Conservation (phyloP, 2,329 filamentous ascomycete species). For the Fusarium clavum region DNA sequence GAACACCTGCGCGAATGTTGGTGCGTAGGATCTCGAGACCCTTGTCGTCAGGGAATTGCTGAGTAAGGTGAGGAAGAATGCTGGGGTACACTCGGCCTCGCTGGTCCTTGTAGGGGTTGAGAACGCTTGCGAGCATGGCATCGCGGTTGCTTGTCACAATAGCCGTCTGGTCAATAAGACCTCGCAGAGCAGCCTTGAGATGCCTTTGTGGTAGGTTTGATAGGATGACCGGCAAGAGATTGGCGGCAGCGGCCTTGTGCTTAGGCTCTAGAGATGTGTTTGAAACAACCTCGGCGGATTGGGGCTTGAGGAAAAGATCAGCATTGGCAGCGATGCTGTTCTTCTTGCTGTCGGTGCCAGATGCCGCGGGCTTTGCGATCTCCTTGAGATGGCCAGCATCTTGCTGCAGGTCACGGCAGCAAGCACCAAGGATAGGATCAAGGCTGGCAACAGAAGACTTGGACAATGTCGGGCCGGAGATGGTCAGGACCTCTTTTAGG, state of each 20-base stretch:
- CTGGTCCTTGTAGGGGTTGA: conserved; percentile 78
- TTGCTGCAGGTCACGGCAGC: conserved; percentile 79
- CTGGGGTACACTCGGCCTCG: conserved; percentile 75
- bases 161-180: conserved; percentile 83
- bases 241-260: conserved; percentile 67
- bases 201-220: conserved; percentile 72
- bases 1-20: conserved; percentile 61
- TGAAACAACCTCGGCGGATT: conserved; percentile 50
- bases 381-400: conserved; percentile 61
- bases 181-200: conserved; percentile 77
- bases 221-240: conserved; percentile 72
- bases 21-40: conserved; percentile 77
- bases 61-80: conserved; percentile 82
- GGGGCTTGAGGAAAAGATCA: conserved; percentile 73
- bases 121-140: conserved; percentile 82
- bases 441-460: conserved; percentile 75
- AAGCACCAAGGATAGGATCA: conserved; percentile 70
- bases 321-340: conserved; percentile 69
- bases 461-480: conserved; percentile 73
- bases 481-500: conserved; percentile 66
- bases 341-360: conserved; percentile 51
- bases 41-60: conserved; percentile 70
- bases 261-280: conserved; percentile 54
- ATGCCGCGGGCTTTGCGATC: conserved; percentile 48
- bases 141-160: conserved; percentile 76